Evolutionary conservation across 2,329 filamentous ascomycete genomes (phyloP).

Genomic region (Akanthomyces dipterigenus): DNA sequence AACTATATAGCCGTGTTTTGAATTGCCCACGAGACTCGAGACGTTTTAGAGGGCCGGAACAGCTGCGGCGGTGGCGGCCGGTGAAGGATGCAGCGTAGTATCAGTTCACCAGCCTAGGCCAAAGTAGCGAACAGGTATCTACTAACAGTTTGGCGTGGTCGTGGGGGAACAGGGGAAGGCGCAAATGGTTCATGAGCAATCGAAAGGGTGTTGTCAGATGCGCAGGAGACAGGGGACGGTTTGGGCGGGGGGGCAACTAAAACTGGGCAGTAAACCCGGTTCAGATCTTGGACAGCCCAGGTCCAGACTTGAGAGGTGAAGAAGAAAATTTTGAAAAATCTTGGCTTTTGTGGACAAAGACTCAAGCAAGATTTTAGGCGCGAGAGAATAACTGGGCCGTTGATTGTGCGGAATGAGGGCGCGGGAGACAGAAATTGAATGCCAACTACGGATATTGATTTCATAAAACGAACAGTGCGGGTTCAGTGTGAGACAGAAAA

Average conservation of each 20-base stretch:
- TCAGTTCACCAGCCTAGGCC: neutral
- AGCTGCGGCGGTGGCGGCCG: neutral
- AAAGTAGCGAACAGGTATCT: neutral
- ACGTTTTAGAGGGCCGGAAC: neutral
- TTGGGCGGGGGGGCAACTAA: neutral
- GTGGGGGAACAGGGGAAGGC: neutral
- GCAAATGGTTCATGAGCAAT: neutral
- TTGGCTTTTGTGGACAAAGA: neutral
- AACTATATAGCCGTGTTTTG: neutral
- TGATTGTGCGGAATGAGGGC: neutral
- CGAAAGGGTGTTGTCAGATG: neutral
- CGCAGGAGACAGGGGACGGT: neutral
- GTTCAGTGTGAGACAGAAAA: too few relatives aligned
- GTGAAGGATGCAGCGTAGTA: neutral
- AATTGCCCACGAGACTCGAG: constrained; percentile 3
- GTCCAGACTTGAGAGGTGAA: neutral
- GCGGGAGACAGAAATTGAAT: too few relatives aligned
- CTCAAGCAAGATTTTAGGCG: neutral
- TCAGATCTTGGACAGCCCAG: neutral
- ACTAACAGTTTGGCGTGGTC: neutral
- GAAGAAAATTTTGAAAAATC: neutral
- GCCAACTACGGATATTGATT: too few relatives aligned
- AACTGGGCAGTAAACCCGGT: neutral
- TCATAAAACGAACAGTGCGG: too few relatives aligned
- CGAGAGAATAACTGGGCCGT: neutral